These are phyloP conservation scores for Trametes cinnabarina DNA, from an alignment of 768 basidiomycete species.

Conservation along the genomic window DNA sequence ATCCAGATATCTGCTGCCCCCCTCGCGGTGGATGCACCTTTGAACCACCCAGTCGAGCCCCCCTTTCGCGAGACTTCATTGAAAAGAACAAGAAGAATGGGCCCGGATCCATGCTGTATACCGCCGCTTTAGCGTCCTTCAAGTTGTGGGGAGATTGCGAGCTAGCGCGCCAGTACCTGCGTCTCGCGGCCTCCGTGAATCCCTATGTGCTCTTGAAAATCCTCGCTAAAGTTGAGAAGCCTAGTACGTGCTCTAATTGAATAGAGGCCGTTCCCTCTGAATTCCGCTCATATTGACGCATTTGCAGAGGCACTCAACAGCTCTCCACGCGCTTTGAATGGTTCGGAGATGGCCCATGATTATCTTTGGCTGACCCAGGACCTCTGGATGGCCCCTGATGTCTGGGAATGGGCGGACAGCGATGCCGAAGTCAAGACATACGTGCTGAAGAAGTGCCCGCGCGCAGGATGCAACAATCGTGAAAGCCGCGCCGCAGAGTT, in stretches of 20 bases:
- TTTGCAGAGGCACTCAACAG: slow-evolving; percentile 32
- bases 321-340: slow-evolving; percentile 32
- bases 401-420: slow-evolving; percentile 45
- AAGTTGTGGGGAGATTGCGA: slow-evolving; percentile 40
- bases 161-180: slow-evolving; percentile 40
- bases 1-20: slow-evolving; percentile 2
- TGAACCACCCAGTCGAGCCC: slow-evolving; percentile 9
- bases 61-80: slow-evolving; percentile 20
- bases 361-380: slow-evolving; percentile 45
- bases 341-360: slow-evolving; percentile 45
- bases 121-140: slow-evolving; percentile 43
- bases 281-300: neutral
- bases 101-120: slow-evolving; percentile 26
- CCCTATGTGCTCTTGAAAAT: slow-evolving; percentile 40
- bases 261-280: neutral
- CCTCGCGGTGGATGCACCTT: slow-evolving; percentile 24
- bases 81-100: neutral
- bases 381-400: slow-evolving; percentile 42
- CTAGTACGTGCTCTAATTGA: slow-evolving; percentile 30
- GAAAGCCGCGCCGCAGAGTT: slow-evolving; percentile 38
- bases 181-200: slow-evolving; percentile 34
- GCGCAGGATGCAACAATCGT: slow-evolving; percentile 29
- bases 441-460: slow-evolving; percentile 37
- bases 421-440: slow-evolving; percentile 32
- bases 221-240: slow-evolving; percentile 36